Conservation (phyloP, 345 rosid genomes). For the Odontarrhena argentea region DNA sequence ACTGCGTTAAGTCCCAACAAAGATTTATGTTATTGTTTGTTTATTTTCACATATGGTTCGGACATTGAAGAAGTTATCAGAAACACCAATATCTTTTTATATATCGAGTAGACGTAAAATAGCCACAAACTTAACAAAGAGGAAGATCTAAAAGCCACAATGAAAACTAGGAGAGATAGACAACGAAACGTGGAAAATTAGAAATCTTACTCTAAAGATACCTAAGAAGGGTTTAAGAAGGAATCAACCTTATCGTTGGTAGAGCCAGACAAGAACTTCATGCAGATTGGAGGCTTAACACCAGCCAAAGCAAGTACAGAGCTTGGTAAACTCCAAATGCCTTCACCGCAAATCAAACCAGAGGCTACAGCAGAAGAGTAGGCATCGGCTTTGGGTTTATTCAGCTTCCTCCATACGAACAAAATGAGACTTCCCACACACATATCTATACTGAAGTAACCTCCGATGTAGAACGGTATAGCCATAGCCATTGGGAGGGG, state of each 20-base stretch:
- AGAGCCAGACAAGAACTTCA: slow-evolving; percentile 64
- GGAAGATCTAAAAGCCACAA: not conserved
- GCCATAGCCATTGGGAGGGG: slow-evolving; percentile 86
- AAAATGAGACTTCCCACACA: slow-evolving; percentile 72
- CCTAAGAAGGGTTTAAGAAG: slow-evolving; percentile 49
- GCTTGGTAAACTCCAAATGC: slow-evolving; percentile 72
- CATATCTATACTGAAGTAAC: slow-evolving; percentile 76
- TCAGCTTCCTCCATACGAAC: slow-evolving; percentile 59
- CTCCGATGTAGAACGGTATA: slow-evolving; percentile 70
- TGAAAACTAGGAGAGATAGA: slow-evolving; percentile 21
- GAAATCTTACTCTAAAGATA: not conserved
- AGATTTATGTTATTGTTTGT: not conserved
- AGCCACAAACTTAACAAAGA: slow-evolving; percentile 21
- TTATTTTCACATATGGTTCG: not conserved
- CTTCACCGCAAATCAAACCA: slow-evolving; percentile 75
- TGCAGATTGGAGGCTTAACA: slow-evolving; percentile 71
- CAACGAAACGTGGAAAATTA: not conserved
- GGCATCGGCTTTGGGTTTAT: slow-evolving; percentile 62
- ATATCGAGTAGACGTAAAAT: slow-evolving; percentile 23
- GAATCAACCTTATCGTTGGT: slow-evolving; percentile 54
- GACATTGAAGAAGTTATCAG: not conserved
- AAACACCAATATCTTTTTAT: slow-evolving; percentile 23
- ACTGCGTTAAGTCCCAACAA: not conserved
- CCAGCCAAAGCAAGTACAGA: slow-evolving; percentile 61
- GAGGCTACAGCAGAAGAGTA: slow-evolving; percentile 73